Conservation (phyloP, 345 rosid species). For the Eucalyptus caleyi region DNA sequence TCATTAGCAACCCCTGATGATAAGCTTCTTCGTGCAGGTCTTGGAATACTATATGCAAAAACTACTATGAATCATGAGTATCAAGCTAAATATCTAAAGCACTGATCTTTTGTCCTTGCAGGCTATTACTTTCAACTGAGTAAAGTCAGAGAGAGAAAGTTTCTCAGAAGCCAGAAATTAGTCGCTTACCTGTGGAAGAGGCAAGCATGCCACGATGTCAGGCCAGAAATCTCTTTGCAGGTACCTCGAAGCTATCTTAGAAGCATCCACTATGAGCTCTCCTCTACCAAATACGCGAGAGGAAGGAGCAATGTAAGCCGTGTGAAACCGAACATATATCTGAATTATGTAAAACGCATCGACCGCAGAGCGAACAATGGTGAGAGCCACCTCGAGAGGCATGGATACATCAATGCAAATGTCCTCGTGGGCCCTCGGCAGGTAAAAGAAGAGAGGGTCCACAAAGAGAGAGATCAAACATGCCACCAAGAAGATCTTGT, state of each 20-base stretch:
- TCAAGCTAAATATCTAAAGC: neutral
- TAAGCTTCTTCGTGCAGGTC: neutral
- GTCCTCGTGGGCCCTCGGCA: conserved; percentile 11
- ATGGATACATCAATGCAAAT: conserved; percentile 16
- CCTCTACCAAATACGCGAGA: conserved; percentile 60
- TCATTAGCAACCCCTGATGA: neutral
- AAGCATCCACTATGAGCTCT: conserved; percentile 37
- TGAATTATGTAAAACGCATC: conserved; percentile 37
- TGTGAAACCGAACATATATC: conserved; percentile 30
- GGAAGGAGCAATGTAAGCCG: conserved; percentile 55
- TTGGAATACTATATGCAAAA: neutral
- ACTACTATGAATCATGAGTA: neutral
- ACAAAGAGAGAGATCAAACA: conserved; percentile 40
- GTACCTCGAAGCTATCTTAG: conserved; percentile 32
- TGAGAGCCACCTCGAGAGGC: conserved; percentile 17
- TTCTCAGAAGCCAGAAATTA: neutral
- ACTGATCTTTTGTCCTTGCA: neutral
- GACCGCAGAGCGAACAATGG: conserved; percentile 15
- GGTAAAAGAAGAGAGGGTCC: conserved; percentile 48
- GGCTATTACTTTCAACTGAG: neutral
- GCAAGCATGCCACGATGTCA: conserved; percentile 33
- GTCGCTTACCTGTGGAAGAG: conserved; percentile 46
- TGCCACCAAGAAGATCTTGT: conserved; percentile 40
- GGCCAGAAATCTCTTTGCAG: conserved; percentile 31
- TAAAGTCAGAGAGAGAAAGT: neutral